Conservation (phyloP, 768 basidiomycete genomes). For the Russula olivacea region DNA sequence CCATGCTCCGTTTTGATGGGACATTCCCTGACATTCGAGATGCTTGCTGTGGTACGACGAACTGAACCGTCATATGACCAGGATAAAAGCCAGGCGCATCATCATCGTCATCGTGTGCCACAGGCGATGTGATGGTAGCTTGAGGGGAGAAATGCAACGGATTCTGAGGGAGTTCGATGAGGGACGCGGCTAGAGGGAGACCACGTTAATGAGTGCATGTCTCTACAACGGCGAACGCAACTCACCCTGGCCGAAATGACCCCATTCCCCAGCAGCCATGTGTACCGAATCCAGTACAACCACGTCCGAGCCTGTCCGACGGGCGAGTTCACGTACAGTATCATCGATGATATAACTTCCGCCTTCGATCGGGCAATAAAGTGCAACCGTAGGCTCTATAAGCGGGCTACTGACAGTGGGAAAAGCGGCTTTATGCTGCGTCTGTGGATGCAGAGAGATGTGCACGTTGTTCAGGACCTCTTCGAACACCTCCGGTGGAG, state of each 20-base stretch:
- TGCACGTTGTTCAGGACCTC: conserved; percentile 71
- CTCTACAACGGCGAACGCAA: neutral
- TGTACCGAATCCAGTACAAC: conserved; percentile 79
- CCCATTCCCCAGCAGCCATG: conserved; percentile 84
- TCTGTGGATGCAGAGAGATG: conserved; percentile 75
- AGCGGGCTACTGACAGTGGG: conserved; percentile 47
- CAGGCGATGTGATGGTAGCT: conserved; percentile 28
- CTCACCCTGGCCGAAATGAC: conserved; percentile 73
- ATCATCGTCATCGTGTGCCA: conserved; percentile 40
- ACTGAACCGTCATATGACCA: conserved; percentile 44
- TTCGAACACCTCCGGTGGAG: conserved; percentile 69
- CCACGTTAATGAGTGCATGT: neutral
- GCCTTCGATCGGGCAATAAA: conserved; percentile 86
- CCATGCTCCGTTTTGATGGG: conserved; percentile 19
- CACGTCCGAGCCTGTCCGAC: conserved; percentile 69
- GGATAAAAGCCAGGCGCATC: conserved; percentile 33
- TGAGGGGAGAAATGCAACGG: conserved; percentile 60
- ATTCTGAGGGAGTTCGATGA: conserved; percentile 62
- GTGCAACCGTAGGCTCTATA: conserved; percentile 73
- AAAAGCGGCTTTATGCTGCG: conserved; percentile 67
- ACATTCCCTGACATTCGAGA: conserved; percentile 26
- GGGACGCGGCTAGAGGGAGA: conserved; percentile 52
- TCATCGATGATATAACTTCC: conserved; percentile 78
- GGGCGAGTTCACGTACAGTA: conserved; percentile 72
- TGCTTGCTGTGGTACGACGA: conserved; percentile 33